Evolutionary conservation across 441 rosid species (phyloP), one percentile per base, ranked within the genome.

Genomic region (Mallotus japonicus): DNA sequence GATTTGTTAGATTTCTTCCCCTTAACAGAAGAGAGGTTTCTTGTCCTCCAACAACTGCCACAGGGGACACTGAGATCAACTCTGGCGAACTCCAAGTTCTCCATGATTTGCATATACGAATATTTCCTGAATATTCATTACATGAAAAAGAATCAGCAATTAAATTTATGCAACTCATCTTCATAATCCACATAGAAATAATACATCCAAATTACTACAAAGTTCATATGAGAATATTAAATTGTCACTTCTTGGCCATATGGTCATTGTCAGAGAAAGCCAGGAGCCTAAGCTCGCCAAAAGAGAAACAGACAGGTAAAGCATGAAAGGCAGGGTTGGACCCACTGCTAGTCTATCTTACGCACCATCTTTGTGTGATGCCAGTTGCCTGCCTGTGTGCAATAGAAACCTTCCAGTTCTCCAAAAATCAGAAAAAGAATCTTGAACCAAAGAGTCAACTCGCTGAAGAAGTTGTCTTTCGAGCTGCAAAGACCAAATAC

Each of bases 41-140:
- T 74, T 87, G 83, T 67, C 95, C 94, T 64, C 85, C 85, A 62
- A 88, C 93, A 69, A 91, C 85, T 63, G 98, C 98, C 78, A 91
- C 73, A 7, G 97, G 98, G 57, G 91, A 88, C 28, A 93, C 93
- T 9, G 84, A 90, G 71, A 90, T 85, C 82, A 93, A 85, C 84
- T 91, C 92, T 6, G 97, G 97, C 44, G 92, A 85, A 82, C 80
- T 87, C 89, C 90, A 87, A n/a, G 87, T 81, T 79, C 84, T 85
- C 94, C 96, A 87, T 1, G 91, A 87, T 84, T 86, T 93, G 86
- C 88, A 85, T 56, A 89, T 70, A 24, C 84, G 90, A 71, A 93
- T 56, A 62, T 82, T 86, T 77, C 98, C 98, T 91, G 85, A 69
- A 75, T 22, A 74, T 75, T 67, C 62, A 60, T 78, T 17, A 19